Conservation (phyloP, 257 asterid species). For the Phtheirospermum japonicum region DNA sequence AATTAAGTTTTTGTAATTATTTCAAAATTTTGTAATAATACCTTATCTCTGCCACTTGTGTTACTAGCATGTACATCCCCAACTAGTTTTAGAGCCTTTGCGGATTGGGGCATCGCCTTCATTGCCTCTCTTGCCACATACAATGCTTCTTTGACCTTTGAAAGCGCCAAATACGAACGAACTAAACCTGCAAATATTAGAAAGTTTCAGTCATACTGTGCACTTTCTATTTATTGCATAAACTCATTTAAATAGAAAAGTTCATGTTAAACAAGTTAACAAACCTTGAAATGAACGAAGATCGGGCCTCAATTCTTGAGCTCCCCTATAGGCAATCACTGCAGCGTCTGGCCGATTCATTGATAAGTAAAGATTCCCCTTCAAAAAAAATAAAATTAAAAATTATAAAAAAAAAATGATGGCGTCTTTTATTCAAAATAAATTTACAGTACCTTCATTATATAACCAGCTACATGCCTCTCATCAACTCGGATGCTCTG, state of each 20-base stretch:
- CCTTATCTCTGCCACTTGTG: conserved; percentile 89
- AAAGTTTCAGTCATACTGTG: conserved; percentile 9
- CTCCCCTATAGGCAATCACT: conserved; percentile 72
- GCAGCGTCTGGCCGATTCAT: conserved; percentile 94
- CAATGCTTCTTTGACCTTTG: conserved; percentile 89
- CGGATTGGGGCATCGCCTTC: conserved; percentile 99
- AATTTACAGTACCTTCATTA: conserved; percentile 71
- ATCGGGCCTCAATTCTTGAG: conserved; percentile 96
- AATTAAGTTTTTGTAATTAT: neutral
- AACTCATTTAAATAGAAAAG: neutral
- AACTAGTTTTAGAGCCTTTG: conserved; percentile 90
- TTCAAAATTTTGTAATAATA: neutral
- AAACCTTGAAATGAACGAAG: conserved; percentile 96
- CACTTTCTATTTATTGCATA: conserved; percentile 4
- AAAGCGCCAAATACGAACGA: conserved; percentile 77
- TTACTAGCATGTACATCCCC: conserved; percentile 98
- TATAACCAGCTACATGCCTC: conserved; percentile 85
- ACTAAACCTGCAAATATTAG: conserved; percentile 67
- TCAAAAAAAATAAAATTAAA: conserved; percentile 24
- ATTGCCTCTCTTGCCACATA: conserved; percentile 96
- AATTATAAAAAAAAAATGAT: conserved; percentile 4
- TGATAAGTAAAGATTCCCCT: conserved; percentile 88
- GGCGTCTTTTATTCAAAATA: conserved; percentile 18
- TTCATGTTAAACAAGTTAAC: conserved; percentile 14
- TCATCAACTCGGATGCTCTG: conserved; percentile 94